Evolutionary conservation across 441 rosid species (phyloP).

Genomic region (Erodium texanum): DNA sequence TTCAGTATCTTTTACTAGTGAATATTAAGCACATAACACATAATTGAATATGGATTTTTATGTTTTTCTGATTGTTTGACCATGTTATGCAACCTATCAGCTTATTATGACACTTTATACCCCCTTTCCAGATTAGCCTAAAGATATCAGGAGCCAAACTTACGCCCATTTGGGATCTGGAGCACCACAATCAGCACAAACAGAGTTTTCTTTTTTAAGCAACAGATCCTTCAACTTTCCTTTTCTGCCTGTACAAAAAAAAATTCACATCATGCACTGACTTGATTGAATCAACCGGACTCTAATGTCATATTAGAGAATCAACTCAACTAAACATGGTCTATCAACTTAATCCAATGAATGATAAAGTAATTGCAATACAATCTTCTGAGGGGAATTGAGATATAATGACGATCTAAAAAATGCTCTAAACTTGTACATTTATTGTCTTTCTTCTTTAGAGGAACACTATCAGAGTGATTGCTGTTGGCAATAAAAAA

Average conservation of each 20-base stretch:
- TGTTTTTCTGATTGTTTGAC: neutral
- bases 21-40: conserved; percentile 7
- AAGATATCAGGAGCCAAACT: conserved; percentile 25
- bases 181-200: conserved; percentile 91
- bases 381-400: neutral
- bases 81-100: neutral
- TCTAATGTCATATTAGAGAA: neutral
- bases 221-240: conserved; percentile 64
- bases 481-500: neutral
- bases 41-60: neutral
- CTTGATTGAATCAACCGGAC: no score
- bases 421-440: neutral
- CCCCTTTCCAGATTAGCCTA: neutral
- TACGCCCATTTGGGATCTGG: conserved; percentile 99
- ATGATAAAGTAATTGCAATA: neutral
- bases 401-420: neutral
- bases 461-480: neutral
- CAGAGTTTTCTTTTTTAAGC: conserved; percentile 64
- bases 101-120: neutral
- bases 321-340: neutral
- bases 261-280: no score
- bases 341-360: neutral
- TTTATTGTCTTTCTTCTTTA: neutral
- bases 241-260: conserved; percentile 48
- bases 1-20: neutral